Base-by-base conservation (phyloP, 176 grass and related monocot genomes). In the Areca catechu region DNA sequence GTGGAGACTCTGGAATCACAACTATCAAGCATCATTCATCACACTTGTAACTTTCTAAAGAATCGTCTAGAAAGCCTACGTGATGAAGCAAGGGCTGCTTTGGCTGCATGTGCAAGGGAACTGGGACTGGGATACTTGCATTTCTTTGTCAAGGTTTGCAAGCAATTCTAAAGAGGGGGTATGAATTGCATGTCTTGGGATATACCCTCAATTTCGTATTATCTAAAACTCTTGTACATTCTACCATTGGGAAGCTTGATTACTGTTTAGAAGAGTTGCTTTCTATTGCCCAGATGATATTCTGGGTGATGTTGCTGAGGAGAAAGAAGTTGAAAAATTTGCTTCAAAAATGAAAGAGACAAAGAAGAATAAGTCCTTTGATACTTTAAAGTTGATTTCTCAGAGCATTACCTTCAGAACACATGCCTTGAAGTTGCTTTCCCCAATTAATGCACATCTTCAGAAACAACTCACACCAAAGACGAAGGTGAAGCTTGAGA, bases 311-410 rank as follows among this genome's bases (percentile, higher is more conserved):
- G 84, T 91, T 57, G 83, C 86, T 0, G 86, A 88, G 61, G 79
- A 97, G 80, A 97, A 97, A 80, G 92, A 97, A 65, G 92, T 97
- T 76, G 83, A 88, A 51, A 91, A 97, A 60, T 79, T 97, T 62
- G 92, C 92, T 30, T 82, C 83, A 43, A 97, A 97, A 82, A 97
- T 91, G 92, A 97, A 97, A 76, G 92, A 97, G 53, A 91, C 92
- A 23, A 90, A 80, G 70, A 97, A 91, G 71, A 91, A 83, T 16
- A 88, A 86, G 83, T 97, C 92, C 19, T 91, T 77, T 75, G 86
- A 97, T 37, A 85, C 86, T 68, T 75, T 97, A 62, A 82, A 90
- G 58, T 61, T 97, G 49, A 76, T 91, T 77, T 62, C 80, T 74
- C 75, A 88, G 66, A 67, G 71, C 51, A 67, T 97, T 76, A 91